phyloP scores from a whole-genome alignment of 2,329 filamentous ascomycete genomes.

The Colletotrichum limetticola region DNA sequence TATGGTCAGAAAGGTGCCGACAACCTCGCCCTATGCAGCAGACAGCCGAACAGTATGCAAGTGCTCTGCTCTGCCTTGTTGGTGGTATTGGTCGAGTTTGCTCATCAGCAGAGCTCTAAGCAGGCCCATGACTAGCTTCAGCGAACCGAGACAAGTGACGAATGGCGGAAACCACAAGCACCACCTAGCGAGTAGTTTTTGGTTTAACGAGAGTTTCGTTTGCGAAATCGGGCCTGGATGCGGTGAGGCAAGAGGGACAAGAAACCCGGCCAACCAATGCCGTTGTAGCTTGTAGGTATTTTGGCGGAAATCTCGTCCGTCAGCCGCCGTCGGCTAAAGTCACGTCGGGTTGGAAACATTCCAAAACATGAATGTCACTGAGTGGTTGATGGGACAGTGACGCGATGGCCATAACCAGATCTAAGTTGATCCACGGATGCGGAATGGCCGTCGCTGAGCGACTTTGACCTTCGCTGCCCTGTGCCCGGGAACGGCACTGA shows the following conservation, averaged over 20 bases:
- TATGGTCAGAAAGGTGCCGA: background rate
- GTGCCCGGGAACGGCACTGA: constrained; percentile 14
- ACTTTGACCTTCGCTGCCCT: background rate
- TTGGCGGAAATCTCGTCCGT: background rate
- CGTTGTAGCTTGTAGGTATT: background rate
- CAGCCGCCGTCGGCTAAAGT: background rate
- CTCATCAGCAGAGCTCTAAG: constrained; percentile 17
- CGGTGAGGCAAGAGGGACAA: constrained; percentile 4
- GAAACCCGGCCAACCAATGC: background rate
- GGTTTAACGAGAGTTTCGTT: background rate
- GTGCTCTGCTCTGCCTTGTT: background rate
- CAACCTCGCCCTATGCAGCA: background rate
- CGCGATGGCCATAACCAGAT: background rate
- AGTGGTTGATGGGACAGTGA: constrained; percentile 1
- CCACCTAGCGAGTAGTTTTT: background rate
- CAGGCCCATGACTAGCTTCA: constrained; percentile 5
- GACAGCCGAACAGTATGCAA: background rate
- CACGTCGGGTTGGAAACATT: background rate
- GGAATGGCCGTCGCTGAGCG: background rate
- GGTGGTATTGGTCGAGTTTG: constrained; percentile 11
- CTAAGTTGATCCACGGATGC: constrained; percentile 7
- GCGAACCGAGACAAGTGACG: constrained; percentile 26
- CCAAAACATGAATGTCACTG: background rate
- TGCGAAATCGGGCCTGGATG: constrained; percentile 4
- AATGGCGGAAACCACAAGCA: constrained; percentile 9